A percentile compares a stretch with the other conserved stretches of the same genome.
Evolutionary conservation across 805 yeast species (phyloP).

Genomic region (Lipomyces lipofer): DNA sequence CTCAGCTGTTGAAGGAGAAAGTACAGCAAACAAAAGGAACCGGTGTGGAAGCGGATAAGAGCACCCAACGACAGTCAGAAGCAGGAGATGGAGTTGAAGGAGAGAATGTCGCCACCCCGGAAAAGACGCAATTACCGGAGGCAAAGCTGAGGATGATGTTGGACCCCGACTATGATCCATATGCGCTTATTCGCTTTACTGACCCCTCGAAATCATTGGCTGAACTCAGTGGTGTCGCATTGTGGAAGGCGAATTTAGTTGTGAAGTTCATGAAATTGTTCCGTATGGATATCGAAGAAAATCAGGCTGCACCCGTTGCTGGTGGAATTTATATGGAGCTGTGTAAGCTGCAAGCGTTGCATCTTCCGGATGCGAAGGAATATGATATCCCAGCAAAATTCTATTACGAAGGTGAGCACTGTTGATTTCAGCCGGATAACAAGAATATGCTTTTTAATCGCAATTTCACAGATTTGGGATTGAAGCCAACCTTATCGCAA

Average conservation of each 20-base stretch:
- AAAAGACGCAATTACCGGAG: constrained; percentile 19
- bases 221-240: constrained; percentile 18
- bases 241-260: constrained; percentile 19
- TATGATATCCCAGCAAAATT: constrained; percentile 72
- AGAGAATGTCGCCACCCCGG: no score
- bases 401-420: constrained; percentile 58
- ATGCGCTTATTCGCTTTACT: background rate
- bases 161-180: constrained; percentile 21
- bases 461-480: constrained; percentile 54
- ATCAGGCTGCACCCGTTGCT: constrained; percentile 92
- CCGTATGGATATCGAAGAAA: constrained; percentile 83
- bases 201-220: constrained; percentile 16
- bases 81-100: no score
- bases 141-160: constrained; percentile 9
- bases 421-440: background rate
- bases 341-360: constrained; percentile 76
- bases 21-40: no score
- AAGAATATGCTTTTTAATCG: background rate
- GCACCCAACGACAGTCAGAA: no score
- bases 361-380: constrained; percentile 54
- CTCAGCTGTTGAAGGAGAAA: no score
- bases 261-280: constrained; percentile 44
- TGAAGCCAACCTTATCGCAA: constrained; percentile 88
- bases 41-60: no score
- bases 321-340: constrained; percentile 84